Conservation (phyloP, 2,329 filamentous ascomycete genomes). For the Diaporthe nobilis region DNA sequence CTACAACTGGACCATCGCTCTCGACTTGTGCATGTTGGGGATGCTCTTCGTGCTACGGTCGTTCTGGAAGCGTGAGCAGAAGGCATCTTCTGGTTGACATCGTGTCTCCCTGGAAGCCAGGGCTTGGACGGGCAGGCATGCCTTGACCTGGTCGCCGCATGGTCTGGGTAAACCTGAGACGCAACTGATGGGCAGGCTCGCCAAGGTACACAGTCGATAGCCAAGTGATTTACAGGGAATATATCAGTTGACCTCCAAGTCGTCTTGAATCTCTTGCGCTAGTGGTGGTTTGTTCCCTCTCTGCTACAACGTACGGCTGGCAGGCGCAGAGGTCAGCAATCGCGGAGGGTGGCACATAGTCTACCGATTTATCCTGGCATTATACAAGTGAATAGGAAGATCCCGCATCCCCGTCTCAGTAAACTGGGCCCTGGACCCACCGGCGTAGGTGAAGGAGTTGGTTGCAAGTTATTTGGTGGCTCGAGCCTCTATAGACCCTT, state of each 20-base stretch:
- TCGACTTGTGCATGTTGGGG: slow-evolving; percentile 12
- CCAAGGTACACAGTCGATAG: neutral
- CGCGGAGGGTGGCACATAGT: neutral
- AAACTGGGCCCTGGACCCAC: neutral
- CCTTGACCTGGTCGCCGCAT: neutral
- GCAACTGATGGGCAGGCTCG: neutral
- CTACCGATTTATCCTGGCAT: neutral
- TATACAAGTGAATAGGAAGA: neutral
- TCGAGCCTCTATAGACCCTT: no score
- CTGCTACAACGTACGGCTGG: no score
- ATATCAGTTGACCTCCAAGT: neutral
- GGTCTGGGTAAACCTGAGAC: no score
- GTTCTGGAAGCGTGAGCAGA: neutral
- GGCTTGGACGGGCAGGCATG: neutral
- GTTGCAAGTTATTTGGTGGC: neutral
- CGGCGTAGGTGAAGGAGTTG: no score
- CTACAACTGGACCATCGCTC: slow-evolving; percentile 6
- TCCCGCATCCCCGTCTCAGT: neutral
- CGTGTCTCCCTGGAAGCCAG: neutral
- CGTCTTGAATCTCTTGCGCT: neutral
- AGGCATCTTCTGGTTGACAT: neutral
- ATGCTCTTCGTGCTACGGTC: neutral
- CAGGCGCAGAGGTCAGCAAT: neutral
- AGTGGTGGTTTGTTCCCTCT: neutral
- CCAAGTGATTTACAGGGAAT: neutral